Conservation (phyloP, 371 early-diverging fungal genomes). For the Lichtheimia ramosa region DNA sequence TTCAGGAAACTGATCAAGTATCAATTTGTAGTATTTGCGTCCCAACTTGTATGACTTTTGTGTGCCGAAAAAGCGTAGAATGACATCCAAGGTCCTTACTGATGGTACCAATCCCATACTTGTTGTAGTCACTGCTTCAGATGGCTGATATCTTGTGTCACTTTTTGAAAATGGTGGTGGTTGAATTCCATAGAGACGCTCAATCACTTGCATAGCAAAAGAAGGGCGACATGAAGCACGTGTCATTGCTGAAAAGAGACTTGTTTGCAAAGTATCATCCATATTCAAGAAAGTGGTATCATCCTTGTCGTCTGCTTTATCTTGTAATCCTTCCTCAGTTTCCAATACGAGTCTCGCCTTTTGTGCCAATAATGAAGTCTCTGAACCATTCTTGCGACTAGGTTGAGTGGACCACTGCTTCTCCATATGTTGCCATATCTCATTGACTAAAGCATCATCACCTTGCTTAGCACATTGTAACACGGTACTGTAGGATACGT, state of each 20-base stretch:
- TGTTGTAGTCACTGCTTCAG: not conserved
- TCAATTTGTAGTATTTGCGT: slow-evolving; percentile 25
- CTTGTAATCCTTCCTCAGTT: slow-evolving; percentile 15
- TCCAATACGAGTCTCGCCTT: slow-evolving; percentile 2
- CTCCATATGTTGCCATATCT: slow-evolving; percentile 21
- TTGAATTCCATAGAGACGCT: slow-evolving; percentile 24
- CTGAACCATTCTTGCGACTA: not conserved
- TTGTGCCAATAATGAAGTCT: slow-evolving; percentile 4
- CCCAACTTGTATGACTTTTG: slow-evolving; percentile 24
- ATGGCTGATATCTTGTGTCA: slow-evolving; percentile 8
- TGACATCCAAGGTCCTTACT: slow-evolving; percentile 21
- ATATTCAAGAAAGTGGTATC: not conserved
- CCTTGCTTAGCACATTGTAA: slow-evolving; percentile 12
- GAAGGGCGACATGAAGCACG: slow-evolving; percentile 19
- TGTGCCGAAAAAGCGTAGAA: slow-evolving; percentile 30
- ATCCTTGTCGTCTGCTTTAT: not conserved
- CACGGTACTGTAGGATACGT: slow-evolving; percentile 14
- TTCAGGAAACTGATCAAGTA: slow-evolving; percentile 21
- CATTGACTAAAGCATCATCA: slow-evolving; percentile 6
- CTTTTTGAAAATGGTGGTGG: slow-evolving; percentile 16
- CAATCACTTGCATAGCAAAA: slow-evolving; percentile 20
- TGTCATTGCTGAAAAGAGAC: slow-evolving; percentile 23
- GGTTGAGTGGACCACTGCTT: not conserved
- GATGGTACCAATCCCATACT: slow-evolving; percentile 23
- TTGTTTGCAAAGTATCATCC: slow-evolving; percentile 22